Evolutionary conservation across 345 rosid species (phyloP), one percentile per base, ranked within the genome.

Genomic region (Boechera stricta): DNA sequence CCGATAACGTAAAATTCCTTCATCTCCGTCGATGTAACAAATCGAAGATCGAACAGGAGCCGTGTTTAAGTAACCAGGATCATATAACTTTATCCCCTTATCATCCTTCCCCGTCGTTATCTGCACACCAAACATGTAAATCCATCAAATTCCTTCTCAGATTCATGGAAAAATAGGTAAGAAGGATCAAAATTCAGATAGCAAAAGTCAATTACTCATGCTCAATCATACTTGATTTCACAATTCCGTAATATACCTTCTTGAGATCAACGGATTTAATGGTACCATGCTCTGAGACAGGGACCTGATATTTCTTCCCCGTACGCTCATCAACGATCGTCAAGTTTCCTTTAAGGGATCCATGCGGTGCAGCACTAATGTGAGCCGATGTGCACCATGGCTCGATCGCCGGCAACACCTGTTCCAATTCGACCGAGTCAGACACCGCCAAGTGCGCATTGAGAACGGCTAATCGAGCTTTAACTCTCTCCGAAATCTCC

Each of bases 1-100:
- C 0, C 80, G 69, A 54, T 69, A 76, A 9, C 80, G 75, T 13
- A 76, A 32, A 29, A 68, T 61, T 10, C 98, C 98, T 83, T 89
- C 97, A 74, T 95, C 99, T 2, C 97, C 99, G 63, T 95, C 98
- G 12, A 89, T 92, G 76, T 91, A 95, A 71, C 90, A 91, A 71
- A 95, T 88, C n/a, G 96, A 82, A 1, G 97, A 95, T 42, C 85
- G 82, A 32, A 92, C 97, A 5, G 98, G 99, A 63, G 99, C 98
- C 0, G 98, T 94, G 80, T 94, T 94, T 72, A 90, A 79, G 67
- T 92, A 94, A 42, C 99, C 98, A 0, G 98, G 98, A 59, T 95
- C 99, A 56, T 95, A 92, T 38, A 92, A 72, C 72, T 92, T 92
- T 58, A 94, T 76, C 4, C 98, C 98, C 69, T 89, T 92, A 71